A percentile compares a stretch with the other conserved stretches of the same genome.
These are phyloP conservation scores for Rhexocercosporidium sp. DNA, from an alignment of 2,329 filamentous ascomycete genomes.

Conservation along the genomic window DNA sequence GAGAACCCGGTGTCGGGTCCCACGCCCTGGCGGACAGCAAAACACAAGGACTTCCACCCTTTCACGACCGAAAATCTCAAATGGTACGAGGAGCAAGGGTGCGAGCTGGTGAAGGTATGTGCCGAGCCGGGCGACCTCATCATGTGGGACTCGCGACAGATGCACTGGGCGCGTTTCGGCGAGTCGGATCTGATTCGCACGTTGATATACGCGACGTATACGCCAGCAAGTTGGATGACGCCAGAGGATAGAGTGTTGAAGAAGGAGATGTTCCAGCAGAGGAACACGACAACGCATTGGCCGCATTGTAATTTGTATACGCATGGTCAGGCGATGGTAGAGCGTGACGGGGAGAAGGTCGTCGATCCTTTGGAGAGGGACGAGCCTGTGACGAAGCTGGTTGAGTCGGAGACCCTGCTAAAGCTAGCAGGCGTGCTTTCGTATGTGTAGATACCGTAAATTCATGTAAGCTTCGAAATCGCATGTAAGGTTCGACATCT, in stretches of 20 bases:
- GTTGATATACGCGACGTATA: conserved; percentile 22
- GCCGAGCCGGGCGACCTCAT: conserved; percentile 50
- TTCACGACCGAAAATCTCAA: conserved; percentile 41
- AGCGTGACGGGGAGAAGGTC: conserved; percentile 12
- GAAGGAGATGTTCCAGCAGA: conserved; percentile 14
- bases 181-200: conserved; percentile 41
- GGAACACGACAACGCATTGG: conserved; percentile 21
- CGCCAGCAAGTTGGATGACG: conserved; percentile 14
- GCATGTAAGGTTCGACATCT: too few species aligned
- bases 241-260: conserved; percentile 18
- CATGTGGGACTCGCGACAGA: conserved; percentile 52
- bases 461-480: too few species aligned
- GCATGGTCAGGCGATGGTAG: conserved; percentile 9
- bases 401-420: not conserved
- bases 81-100: conserved; percentile 49
- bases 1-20: conserved; percentile 9
- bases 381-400: not conserved
- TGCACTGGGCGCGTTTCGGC: conserved; percentile 49
- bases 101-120: conserved; percentile 46
- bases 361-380: conserved; percentile 12
- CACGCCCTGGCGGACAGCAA: conserved; percentile 7
- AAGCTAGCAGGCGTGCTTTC: conserved; percentile 13
- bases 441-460: too few species aligned
- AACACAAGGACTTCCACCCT: conserved; percentile 22
- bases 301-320: conserved; percentile 20